A percentile compares a stretch with the other conserved stretches of the same genome.
These are phyloP conservation scores for Kalmusia sp. DNA, from an alignment of 2,329 filamentous ascomycete species.

Conservation along the genomic window DNA sequence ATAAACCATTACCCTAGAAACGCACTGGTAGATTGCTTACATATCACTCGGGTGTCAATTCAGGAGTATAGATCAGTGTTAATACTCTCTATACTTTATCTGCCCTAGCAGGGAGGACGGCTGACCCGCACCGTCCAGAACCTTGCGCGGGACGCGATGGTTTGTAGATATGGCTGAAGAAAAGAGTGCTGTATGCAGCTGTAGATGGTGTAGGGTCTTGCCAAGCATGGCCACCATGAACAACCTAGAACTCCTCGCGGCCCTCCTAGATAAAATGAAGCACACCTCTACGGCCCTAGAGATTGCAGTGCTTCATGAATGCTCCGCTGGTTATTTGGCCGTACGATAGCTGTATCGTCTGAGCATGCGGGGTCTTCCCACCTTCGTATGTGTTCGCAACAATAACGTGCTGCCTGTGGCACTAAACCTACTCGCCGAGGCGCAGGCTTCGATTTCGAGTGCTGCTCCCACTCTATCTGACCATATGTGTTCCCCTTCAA, in stretches of 20 bases:
- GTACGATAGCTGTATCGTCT: background rate
- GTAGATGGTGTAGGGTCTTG: background rate
- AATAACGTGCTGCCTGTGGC: background rate
- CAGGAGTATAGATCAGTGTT: no score
- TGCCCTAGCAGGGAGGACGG: background rate
- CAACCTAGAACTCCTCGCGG: background rate
- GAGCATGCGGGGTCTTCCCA: background rate
- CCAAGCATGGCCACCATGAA: background rate
- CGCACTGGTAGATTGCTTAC: no score
- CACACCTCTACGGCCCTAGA: background rate
- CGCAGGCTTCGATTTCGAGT: background rate
- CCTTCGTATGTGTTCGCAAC: background rate
- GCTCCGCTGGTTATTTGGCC: background rate
- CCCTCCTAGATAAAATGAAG: background rate
- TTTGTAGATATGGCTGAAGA: conserved; percentile 1
- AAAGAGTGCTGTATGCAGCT: background rate
- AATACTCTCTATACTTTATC: no score
- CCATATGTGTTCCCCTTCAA: background rate
- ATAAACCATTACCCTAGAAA: no score
- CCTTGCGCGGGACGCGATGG: background rate
- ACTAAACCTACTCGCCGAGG: background rate
- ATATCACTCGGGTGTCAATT: no score
- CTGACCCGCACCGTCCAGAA: background rate
- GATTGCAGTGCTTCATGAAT: background rate
- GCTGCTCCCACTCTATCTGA: background rate